phyloP scores from a whole-genome alignment of 2,329 filamentous ascomycete species.

The Lachnellula arida region DNA sequence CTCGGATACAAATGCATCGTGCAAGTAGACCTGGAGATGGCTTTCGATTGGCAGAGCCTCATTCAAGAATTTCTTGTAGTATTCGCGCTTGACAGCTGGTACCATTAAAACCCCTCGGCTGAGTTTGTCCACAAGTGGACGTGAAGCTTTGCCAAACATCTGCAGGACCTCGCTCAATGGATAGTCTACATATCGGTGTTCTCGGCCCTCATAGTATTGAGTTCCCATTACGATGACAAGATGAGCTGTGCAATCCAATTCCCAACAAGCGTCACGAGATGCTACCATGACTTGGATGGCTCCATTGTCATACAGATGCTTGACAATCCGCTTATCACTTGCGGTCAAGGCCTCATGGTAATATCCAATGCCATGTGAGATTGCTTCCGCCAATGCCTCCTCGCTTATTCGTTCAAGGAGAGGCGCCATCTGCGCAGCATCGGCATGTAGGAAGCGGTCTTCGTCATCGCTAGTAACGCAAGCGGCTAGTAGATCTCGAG shows the following conservation, averaged over 20 bases:
- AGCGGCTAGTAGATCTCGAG: slow-evolving; percentile 80
- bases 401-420: slow-evolving; percentile 82
- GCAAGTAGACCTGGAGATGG: slow-evolving; percentile 83
- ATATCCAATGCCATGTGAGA: slow-evolving; percentile 93
- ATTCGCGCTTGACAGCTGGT: slow-evolving; percentile 88
- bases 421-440: slow-evolving; percentile 74
- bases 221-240: slow-evolving; percentile 96
- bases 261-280: slow-evolving; percentile 92
- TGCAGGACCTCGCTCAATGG: slow-evolving; percentile 89
- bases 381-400: slow-evolving; percentile 77
- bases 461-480: slow-evolving; percentile 87
- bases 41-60: slow-evolving; percentile 95
- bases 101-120: slow-evolving; percentile 95
- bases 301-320: slow-evolving; percentile 76
- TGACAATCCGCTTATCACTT: slow-evolving; percentile 89
- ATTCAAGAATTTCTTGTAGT: slow-evolving; percentile 98
- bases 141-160: slow-evolving; percentile 93
- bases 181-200: slow-evolving; percentile 97
- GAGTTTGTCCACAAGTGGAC: slow-evolving; percentile 71
- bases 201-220: slow-evolving; percentile 92
- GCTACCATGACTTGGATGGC: slow-evolving; percentile 69
- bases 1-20: slow-evolving; percentile 95
- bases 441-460: slow-evolving; percentile 85
- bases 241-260: slow-evolving; percentile 81
- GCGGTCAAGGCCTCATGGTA: slow-evolving; percentile 89